Conservation (phyloP, 805 yeast genomes). For the Wickerhamomyces sydowiorum region DNA sequence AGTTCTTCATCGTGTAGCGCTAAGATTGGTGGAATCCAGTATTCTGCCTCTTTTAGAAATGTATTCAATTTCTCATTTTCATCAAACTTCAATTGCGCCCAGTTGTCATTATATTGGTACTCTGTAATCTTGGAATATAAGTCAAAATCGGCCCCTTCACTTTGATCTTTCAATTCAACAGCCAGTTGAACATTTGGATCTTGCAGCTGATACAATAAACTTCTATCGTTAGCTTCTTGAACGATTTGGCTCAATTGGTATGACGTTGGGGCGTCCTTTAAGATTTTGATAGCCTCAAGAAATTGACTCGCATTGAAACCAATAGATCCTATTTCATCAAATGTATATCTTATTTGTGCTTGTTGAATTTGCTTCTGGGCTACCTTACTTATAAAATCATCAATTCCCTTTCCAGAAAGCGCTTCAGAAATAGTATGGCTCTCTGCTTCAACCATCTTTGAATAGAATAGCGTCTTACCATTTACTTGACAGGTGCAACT, state of each 20-base stretch:
- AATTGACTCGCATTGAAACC: neutral
- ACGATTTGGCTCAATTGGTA: slow-evolving; percentile 2
- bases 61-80: neutral
- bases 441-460: too few relatives aligned
- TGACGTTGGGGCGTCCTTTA: slow-evolving; percentile 3
- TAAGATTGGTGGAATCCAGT: slow-evolving; percentile 1
- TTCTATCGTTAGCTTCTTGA: slow-evolving; percentile 1
- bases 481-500: too few relatives aligned
- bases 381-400: neutral
- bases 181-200: slow-evolving; percentile 4
- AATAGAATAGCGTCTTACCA: too few relatives aligned
- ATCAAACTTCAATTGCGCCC: neutral
- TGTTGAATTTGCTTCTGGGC: neutral
- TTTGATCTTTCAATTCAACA: slow-evolving; percentile 2
- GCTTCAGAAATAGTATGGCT: too few relatives aligned
- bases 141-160: slow-evolving; percentile 2
- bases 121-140: slow-evolving; percentile 1
- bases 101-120: neutral
- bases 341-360: neutral
- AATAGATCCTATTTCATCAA: slow-evolving; percentile 1
- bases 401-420: too few relatives aligned
- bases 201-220: slow-evolving; percentile 1
- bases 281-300: slow-evolving; percentile 1
- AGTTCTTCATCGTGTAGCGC: slow-evolving; percentile 1
- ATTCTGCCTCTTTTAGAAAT: neutral